Evolutionary conservation across 2,329 filamentous ascomycete species (phyloP).

Genomic region (Sporothrix phasma): DNA sequence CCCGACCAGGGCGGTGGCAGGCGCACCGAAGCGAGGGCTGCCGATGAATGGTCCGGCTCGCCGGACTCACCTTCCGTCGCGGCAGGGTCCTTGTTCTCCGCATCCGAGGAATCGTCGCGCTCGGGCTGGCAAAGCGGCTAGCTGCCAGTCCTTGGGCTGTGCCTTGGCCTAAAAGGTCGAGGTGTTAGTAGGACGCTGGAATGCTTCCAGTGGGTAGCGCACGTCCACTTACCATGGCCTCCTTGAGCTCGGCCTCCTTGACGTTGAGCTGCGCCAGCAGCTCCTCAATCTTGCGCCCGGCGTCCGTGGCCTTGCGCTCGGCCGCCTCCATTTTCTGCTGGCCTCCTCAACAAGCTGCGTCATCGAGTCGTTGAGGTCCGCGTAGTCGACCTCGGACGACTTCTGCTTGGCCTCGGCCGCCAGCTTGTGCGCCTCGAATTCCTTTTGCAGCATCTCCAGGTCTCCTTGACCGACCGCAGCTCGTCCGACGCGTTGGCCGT

Average conservation of each 20-base stretch:
- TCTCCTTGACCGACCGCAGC: constrained; percentile 33
- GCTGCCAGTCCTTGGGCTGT: constrained; percentile 42
- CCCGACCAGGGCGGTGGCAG: constrained; percentile 13
- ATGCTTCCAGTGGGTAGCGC: not conserved
- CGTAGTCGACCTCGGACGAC: constrained; percentile 50
- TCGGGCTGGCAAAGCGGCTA: constrained; percentile 42
- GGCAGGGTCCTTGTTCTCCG: constrained; percentile 22
- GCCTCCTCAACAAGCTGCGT: constrained; percentile 51
- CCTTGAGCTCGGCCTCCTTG: constrained; percentile 53
- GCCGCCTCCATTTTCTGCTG: constrained; percentile 36
- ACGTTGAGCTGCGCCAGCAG: constrained; percentile 49
- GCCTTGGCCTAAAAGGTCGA: constrained; percentile 33
- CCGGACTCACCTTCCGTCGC: constrained; percentile 49
- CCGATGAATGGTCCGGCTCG: constrained; percentile 50
- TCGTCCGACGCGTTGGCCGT: constrained; percentile 30
- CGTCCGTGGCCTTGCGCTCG: constrained; percentile 43
- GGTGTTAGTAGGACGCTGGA: not conserved
- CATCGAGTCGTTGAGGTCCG: constrained; percentile 54
- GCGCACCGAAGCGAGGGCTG: constrained; percentile 59
- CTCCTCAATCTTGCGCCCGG: constrained; percentile 44
- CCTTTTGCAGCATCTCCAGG: constrained; percentile 40
- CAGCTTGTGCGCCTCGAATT: constrained; percentile 42
- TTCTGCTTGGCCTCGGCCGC: constrained; percentile 43
- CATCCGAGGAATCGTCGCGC: constrained; percentile 23
- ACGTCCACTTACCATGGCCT: constrained; percentile 42